Conservation (phyloP, 345 rosid genomes). For the Viola odorata region DNA sequence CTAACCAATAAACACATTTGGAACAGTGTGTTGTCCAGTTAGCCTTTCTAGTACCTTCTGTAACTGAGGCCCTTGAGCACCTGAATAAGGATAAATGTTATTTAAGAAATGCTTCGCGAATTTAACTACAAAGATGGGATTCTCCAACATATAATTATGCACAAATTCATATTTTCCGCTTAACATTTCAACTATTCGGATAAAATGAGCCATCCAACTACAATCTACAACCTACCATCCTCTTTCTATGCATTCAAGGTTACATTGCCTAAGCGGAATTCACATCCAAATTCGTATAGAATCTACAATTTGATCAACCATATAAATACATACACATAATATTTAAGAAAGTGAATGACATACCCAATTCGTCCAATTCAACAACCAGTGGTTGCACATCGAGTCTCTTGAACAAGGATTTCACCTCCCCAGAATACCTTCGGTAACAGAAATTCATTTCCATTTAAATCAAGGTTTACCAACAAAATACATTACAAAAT, state of each 20-base stretch:
- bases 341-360: constrained; percentile 8
- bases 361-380: constrained; percentile 92
- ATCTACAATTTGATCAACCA: neutral
- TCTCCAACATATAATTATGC: no score
- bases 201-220: no score
- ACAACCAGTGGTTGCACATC: constrained; percentile 71
- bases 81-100: constrained; percentile 23
- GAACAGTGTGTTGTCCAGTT: constrained; percentile 90
- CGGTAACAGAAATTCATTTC: constrained; percentile 3
- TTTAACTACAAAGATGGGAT: no score
- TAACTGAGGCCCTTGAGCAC: constrained; percentile 88
- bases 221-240: no score
- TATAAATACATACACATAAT: neutral
- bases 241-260: no score
- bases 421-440: constrained; percentile 93
- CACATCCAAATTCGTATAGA: no score
- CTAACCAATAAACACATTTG: constrained; percentile 89
- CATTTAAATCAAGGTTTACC: neutral
- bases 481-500: no score
- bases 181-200: no score
- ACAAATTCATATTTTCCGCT: no score
- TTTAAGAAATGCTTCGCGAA: no score
- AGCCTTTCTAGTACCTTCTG: constrained; percentile 80
- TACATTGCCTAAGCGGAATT: no score
- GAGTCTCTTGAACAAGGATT: constrained; percentile 65